phyloP scores from a whole-genome alignment of 1,284 basidiomycete genomes.

The Heliocybe sulcata region DNA sequence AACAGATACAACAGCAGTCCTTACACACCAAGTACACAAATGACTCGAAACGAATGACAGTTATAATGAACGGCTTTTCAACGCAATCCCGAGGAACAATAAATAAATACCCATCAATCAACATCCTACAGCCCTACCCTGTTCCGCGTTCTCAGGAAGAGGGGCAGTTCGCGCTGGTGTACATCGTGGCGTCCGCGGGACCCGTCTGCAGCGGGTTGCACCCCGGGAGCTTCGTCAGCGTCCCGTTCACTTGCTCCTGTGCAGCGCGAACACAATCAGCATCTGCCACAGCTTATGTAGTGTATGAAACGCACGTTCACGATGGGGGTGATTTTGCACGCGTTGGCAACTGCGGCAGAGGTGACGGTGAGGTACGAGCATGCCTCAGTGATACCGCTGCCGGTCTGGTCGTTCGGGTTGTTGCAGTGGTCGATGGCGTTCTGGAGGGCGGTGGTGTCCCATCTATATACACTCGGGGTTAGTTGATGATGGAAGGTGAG shows the following conservation, averaged over 20 bases:
- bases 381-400: constrained; percentile 28
- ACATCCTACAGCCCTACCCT: too few species aligned
- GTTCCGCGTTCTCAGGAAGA: background rate
- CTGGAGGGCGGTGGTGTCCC: constrained; percentile 26
- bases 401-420: constrained; percentile 28
- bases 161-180: background rate
- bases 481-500: background rate
- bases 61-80: too few species aligned
- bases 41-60: too few species aligned
- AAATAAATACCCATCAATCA: too few species aligned
- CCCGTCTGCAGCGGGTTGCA: constrained; percentile 1
- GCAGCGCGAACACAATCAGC: background rate
- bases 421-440: constrained; percentile 43
- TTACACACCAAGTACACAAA: too few species aligned
- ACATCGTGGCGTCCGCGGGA: background rate
- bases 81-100: too few species aligned
- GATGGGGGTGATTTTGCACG: constrained; percentile 26
- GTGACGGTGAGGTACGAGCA: constrained; percentile 31
- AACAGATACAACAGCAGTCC: too few species aligned
- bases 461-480: background rate
- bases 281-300: too few species aligned
- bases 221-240: background rate
- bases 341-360: constrained; percentile 14
- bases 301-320: constrained; percentile 15
- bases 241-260: background rate